Evolutionary conservation across 371 early-diverging fungal species (phyloP), one percentile per base, ranked within the genome.

Genomic region (Mucor racemosus): DNA sequence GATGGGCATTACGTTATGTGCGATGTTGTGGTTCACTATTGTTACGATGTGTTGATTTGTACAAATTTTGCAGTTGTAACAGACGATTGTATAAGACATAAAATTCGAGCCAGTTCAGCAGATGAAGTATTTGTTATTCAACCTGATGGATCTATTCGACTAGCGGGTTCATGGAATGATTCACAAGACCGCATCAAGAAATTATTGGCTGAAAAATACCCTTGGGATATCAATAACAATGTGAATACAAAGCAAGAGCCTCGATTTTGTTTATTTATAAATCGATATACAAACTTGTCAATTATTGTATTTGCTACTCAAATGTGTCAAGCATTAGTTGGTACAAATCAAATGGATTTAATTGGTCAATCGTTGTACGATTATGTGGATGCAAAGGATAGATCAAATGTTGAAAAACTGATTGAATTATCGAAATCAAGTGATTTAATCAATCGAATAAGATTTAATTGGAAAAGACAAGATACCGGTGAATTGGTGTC

Each of bases 21-120:
- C 9, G 78, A 80, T 33, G 68, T 71, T 1, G 63, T 77, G 14
- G 72, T 80, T 15, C 74, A 80, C 56, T 77, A 76, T 56, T 80
- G 81, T 48, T 76, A 69, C 58, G 81, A 83, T 39, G 58, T 72
- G 13, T 15, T 82, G 8, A 46, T 78, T 21, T 64, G 64, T 34
- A 73, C 80, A 11, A 69, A 69, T 19, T 77, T 71, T 63, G 55
- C 35, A 44, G 55, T 66, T 19, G 59, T 59, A 17, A 46, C 60
- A 0, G 14, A 59, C 33, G 53, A 67, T 36, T 38, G 67, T 14
- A 21, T 69, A 10, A 56, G 66, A 17, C 73, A 70, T 41, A 74
- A 68, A 38, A 67, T 71, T 15, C 58, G 80, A 19, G 40, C 60
- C 15, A 68, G 50, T 40, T 77, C 80, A n/a, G 77, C 73, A 0